Base-by-base conservation (phyloP, 208 protist genomes). In the Trypanosoma boissoni region DNA sequence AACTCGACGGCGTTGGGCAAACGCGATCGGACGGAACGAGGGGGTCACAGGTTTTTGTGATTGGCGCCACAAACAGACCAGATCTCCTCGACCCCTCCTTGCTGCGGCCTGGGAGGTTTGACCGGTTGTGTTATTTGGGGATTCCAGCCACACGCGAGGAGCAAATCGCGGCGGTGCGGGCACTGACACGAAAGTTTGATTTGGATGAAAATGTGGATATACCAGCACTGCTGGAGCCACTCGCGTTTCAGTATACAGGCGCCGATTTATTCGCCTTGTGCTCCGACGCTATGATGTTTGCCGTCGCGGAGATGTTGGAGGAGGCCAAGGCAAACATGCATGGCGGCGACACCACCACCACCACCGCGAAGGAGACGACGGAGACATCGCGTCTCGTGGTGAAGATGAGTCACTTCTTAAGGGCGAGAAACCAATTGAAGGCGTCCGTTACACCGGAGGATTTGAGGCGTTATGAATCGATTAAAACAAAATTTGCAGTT, bases 181-280 rank as follows among this genome's bases (percentile, higher is more conserved):
- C 89, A 2, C 76, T 93, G 0, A 94, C 86, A 18, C 77, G 89
- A 5, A 96, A 96, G 68, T 93, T 96, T 50, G 58, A 85, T 27
- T 70, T 96, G 26, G 39, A 27, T 12, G 48, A 56, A 0, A 83
- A 96, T 50, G 89, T 96, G 4, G 56, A 77, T 28, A 63, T 96
- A 4, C 37, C 67, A 27, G 64, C 46, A 14, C 58, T 94, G 29
- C 51, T 94, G 20, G 72, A 78, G 49, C 80, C 82, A n/a, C 65
- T 94, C 10, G 75, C 83, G 10, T 70, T 80, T 20, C 69, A 83
- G 10, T 98, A 97, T 72, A 97, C 88, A 24, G 98, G 98, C 18
- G 98, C 98, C 2, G 98, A 99, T 68, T 80, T 98, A 43, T 95
- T 94, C 31, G 86, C 92, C 12, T 65, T 98, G 6, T 97, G 92